Conservation (phyloP, 495 filamentous ascomycete species). For the Aspergillus panamensis region DNA sequence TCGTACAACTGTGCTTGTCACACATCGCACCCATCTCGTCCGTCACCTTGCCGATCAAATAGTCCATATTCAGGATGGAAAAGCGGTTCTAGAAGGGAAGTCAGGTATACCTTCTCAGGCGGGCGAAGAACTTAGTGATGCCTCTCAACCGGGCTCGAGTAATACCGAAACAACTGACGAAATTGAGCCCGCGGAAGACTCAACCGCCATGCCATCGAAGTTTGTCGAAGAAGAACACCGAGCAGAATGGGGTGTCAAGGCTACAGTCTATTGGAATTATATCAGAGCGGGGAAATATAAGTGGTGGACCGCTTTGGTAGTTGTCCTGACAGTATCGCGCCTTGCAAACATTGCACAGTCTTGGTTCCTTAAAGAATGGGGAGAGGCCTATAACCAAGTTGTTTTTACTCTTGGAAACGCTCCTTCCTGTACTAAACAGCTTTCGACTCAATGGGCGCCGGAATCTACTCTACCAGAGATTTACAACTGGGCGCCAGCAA, state of each 20-base stretch:
- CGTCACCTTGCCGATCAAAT: conserved; percentile 62
- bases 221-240: conserved; percentile 81
- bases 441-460: conserved; percentile 1
- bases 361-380: conserved; percentile 86
- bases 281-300: conserved; percentile 68
- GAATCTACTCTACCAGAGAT: conserved; percentile 8
- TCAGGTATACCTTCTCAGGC: conserved; percentile 18
- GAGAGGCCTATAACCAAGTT: conserved; percentile 61
- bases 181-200: conserved; percentile 37
- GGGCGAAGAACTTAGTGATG: conserved; percentile 17
- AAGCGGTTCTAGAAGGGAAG: conserved; percentile 47
- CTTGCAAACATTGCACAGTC: conserved; percentile 56
- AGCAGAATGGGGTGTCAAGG: conserved; percentile 70
- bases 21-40: conserved; percentile 72
- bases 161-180: conserved; percentile 38
- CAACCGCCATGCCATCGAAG: conserved; percentile 59
- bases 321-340: conserved; percentile 57
- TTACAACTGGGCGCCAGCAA: conserved; percentile 24
- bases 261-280: conserved; percentile 75
- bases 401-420: conserved; percentile 15
- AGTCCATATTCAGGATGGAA: conserved; percentile 59
- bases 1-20: conserved; percentile 67
- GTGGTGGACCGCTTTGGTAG: conserved; percentile 65
- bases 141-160: conserved; percentile 20
- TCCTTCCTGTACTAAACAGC: not conserved